Evolutionary conservation across 345 rosid species (phyloP), one percentile per base, ranked within the genome.

Genomic region (Leavenworthia alabamica): DNA sequence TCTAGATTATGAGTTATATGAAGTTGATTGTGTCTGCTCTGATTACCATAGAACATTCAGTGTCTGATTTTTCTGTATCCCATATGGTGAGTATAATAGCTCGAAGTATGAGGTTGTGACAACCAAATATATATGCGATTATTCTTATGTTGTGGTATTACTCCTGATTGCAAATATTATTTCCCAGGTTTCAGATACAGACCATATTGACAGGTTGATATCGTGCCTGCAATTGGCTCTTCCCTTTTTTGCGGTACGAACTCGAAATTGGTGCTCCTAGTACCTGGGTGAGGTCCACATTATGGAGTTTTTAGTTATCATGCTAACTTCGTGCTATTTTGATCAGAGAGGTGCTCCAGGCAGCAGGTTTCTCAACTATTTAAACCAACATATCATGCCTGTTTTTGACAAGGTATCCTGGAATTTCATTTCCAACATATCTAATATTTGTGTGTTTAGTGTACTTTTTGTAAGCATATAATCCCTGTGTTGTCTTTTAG

Each of bases 171-270:
- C n/a, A n/a, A n/a, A n/a, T n/a, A n/a, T 67, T 60, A 29, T 50
- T 27, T 46, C 78, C 64, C 88, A 94, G 99, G 97, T 88, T 75
- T 73, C 81, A 7, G 97, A 94, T 75, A 80, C 80, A 6, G 99
- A 94, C 68, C 97, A 90, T 74, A 90, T 94, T 66, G 84, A 90
- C 79, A 82, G 99, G 59, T 79, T 94, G 80, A 88, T 90, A 77
- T 90, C 97, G 51, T 94, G 99, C 73, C 79, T 94, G 72, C 81
- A 80, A 75, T 80, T 84, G 83, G 95, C 97, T 35, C 82, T 88
- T 79, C 99, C 99, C 8, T 88, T 90, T 80, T 94, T 94, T 29
- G 70, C 90, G 86, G 99, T 94, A 81, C 8, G 78, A 42, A 46
- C 56, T 69, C 16, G 3, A 15, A 56, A 3, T 8, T 46, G 15